These are phyloP conservation scores for Hypomyces rosellus DNA, from an alignment of 2,329 filamentous ascomycete species.

Conservation along the genomic window DNA sequence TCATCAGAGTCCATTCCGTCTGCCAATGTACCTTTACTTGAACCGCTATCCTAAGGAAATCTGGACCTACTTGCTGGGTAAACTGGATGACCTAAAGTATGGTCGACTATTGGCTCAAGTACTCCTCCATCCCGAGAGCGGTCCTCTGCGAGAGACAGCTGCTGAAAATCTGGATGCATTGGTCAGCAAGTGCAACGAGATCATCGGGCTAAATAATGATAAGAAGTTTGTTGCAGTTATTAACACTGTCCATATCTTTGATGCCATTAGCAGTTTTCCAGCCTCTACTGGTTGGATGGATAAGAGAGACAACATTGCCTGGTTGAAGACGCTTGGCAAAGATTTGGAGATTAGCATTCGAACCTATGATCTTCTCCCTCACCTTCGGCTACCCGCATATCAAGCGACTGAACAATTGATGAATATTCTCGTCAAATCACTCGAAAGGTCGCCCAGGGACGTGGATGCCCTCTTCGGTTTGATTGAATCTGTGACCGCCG, in stretches of 20 bases:
- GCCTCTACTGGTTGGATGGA: conserved; percentile 63
- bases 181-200: conserved; percentile 59
- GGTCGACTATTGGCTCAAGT: conserved; percentile 89
- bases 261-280: conserved; percentile 66
- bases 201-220: conserved; percentile 60
- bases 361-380: conserved; percentile 60
- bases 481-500: conserved; percentile 75
- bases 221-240: conserved; percentile 64
- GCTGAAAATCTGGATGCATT: conserved; percentile 67
- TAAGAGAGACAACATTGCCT: conserved; percentile 53
- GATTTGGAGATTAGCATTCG: conserved; percentile 71
- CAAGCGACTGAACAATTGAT: conserved; percentile 88
- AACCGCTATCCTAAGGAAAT: conserved; percentile 89
- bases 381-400: conserved; percentile 75
- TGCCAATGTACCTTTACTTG: conserved; percentile 85
- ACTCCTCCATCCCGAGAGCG: conserved; percentile 68
- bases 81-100: conserved; percentile 77
- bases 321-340: conserved; percentile 63
- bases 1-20: conserved; percentile 83
- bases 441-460: conserved; percentile 68
- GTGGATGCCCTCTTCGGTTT: conserved; percentile 79
- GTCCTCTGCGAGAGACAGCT: conserved; percentile 66
- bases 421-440: conserved; percentile 72
- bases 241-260: conserved; percentile 80
- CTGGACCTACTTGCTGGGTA: conserved; percentile 71